These are phyloP conservation scores for Botrytis aclada DNA, from an alignment of 2,329 filamentous ascomycete genomes.

Conservation along the genomic window DNA sequence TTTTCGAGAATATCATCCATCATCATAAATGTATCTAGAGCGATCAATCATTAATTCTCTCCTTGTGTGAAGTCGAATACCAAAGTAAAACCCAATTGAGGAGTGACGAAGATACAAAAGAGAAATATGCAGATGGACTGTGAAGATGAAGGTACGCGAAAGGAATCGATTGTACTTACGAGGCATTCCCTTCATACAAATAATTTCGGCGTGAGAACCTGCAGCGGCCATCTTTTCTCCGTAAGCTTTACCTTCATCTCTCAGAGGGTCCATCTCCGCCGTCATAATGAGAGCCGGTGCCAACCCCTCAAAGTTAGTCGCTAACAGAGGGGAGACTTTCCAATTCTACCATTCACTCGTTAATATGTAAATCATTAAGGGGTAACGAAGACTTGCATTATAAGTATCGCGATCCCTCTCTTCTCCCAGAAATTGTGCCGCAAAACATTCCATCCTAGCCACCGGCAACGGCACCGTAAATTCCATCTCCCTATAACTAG, in stretches of 20 bases:
- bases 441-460: constrained; percentile 26
- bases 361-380: not conserved
- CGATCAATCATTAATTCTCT: not conserved
- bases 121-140: not conserved
- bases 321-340: constrained; percentile 31
- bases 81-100: not conserved
- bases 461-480: constrained; percentile 22
- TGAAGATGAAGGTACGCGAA: not conserved
- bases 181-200: constrained; percentile 25
- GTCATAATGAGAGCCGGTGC: constrained; percentile 39
- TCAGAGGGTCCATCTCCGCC: constrained; percentile 39
- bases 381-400: constrained; percentile 1
- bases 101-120: not conserved
- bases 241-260: constrained; percentile 39
- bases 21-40: constrained; percentile 25
- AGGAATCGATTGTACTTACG: constrained; percentile 5
- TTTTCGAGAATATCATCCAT: constrained; percentile 27
- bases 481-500: constrained; percentile 26
- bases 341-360: constrained; percentile 12
- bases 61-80: not conserved
- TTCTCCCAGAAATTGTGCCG: constrained; percentile 23
- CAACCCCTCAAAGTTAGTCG: constrained; percentile 33
- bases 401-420: constrained; percentile 15
- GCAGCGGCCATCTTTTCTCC: constrained; percentile 25
- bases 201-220: constrained; percentile 22